phyloP scores from a whole-genome alignment of 2,329 filamentous ascomycete genomes.

The Aspergillus phoenicis region DNA sequence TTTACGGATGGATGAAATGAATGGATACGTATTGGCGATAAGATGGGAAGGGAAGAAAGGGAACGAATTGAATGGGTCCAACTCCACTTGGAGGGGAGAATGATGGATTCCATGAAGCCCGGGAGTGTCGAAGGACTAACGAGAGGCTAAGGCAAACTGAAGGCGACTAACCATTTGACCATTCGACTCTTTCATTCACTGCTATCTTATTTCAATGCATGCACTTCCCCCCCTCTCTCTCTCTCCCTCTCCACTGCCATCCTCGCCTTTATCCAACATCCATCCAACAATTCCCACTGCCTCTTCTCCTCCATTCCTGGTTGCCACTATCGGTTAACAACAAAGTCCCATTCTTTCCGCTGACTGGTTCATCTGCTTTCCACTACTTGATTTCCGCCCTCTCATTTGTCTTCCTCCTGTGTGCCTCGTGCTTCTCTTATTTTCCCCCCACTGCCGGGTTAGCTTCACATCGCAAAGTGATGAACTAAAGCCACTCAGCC shows the following conservation, averaged over 20 bases:
- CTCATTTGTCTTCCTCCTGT: neutral
- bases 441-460: neutral
- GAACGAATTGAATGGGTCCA: neutral
- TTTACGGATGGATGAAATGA: too few relatives aligned
- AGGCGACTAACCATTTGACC: too few relatives aligned
- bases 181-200: neutral
- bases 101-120: neutral
- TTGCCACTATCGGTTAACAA: too few relatives aligned
- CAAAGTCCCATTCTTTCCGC: neutral
- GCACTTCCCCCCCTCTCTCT: neutral
- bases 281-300: neutral
- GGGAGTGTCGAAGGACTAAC: neutral
- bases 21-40: too few relatives aligned
- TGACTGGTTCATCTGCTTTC: neutral
- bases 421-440: neutral
- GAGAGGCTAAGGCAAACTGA: too few relatives aligned
- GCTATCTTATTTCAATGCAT: neutral
- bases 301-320: neutral
- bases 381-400: neutral
- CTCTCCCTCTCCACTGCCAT: neutral
- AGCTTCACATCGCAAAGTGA: neutral
- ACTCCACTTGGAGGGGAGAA: neutral
- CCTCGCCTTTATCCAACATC: neutral
- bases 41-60: neutral
- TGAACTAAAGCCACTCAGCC: neutral